Base-by-base conservation (phyloP, 1,139 yeast genomes). In the Geotrichum bryndzae region DNA sequence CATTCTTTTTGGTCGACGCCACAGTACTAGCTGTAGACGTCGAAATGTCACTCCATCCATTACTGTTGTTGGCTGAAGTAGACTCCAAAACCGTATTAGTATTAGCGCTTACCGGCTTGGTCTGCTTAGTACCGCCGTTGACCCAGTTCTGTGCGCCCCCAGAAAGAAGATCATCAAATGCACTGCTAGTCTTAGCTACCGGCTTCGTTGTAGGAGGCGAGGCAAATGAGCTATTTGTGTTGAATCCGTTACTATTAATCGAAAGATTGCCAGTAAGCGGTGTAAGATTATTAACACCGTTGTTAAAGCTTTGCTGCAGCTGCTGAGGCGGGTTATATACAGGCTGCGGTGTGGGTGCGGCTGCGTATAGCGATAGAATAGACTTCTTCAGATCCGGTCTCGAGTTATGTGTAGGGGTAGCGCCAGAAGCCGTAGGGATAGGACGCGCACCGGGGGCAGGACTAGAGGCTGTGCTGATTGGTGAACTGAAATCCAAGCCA, bases 331-430 rank as follows among this genome's bases (percentile, higher is more conserved):
- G 55, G 35, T 51, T 31, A 50, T 51, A 57, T 10, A 52, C 50
- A n/a, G 59, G 56, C 31, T 51, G 51, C 15, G 55, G 48, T 2
- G 33, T 54, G 22, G 94, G 90, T 1, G 89, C 82, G 1, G 97
- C 87, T 15, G 57, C 57, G 73, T 94, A 94, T 63, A 94, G 80
- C 27, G 97, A 90, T 65, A 94, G 77, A 66, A 94, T 94, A 0
- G 97, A 89, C 75, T 89, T 90, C 72, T 94, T 94, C 74, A 94
- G 81, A 70, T 92, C 97, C 11, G 88, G 86, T 65, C 89, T 77
- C 22, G 78, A 64, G 56, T 68, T 66, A 6, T 46, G 53, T 7
- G 59, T 2, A n/a, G 54, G 63, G 55, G 27, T 64, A 59, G 51
- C 56, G 53, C 64, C 27, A 45, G 69, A 48, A 54, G 61, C 53